These are phyloP conservation scores for Hypoxylon sp. DNA, from an alignment of 2,329 filamentous ascomycete species.

Conservation along the genomic window DNA sequence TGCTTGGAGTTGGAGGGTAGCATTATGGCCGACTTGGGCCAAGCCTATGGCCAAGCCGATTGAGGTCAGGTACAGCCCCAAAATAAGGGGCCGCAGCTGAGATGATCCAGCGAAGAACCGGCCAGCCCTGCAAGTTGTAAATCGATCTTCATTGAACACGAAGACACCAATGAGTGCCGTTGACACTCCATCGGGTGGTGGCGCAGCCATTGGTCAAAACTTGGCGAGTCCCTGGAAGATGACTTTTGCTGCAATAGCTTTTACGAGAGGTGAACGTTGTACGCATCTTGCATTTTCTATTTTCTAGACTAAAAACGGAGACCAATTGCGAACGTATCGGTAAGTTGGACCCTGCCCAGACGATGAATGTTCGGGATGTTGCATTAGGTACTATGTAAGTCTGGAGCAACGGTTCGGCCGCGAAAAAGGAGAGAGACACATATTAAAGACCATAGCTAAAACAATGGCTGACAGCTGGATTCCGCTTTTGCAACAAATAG, in stretches of 20 bases:
- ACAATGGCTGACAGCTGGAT: constrained; percentile 37
- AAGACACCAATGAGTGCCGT: constrained; percentile 40
- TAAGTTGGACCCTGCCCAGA: constrained; percentile 28
- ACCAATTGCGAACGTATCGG: constrained; percentile 32
- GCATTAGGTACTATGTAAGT: too few relatives aligned
- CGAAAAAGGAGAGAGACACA: constrained; percentile 17
- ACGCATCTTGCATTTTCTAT: constrained; percentile 19
- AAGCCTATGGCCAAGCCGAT: constrained; percentile 32
- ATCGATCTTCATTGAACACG: constrained; percentile 42
- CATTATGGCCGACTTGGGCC: constrained; percentile 38
- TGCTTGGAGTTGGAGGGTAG: constrained; percentile 37
- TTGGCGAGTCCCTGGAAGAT: constrained; percentile 8
- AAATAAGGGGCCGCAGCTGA: constrained; percentile 44
- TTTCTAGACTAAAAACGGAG: constrained; percentile 19
- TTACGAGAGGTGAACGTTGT: constrained; percentile 15
- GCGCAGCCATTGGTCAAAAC: constrained; percentile 24
- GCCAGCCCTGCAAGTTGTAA: constrained; percentile 37
- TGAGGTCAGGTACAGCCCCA: constrained; percentile 49
- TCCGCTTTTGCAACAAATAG: constrained; percentile 37
- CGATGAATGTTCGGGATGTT: constrained; percentile 35
- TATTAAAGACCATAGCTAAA: constrained; percentile 16
- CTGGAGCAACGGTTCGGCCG: constrained; percentile 27
- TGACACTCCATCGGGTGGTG: constrained; percentile 35
- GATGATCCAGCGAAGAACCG: constrained; percentile 35
- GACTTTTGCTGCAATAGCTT: constrained; percentile 13